Percentiles rank a stretch among this genome's conserved stretches.
Evolutionary conservation across 139 green algal genomes (phyloP).

Genomic region (Closterium sp.): DNA sequence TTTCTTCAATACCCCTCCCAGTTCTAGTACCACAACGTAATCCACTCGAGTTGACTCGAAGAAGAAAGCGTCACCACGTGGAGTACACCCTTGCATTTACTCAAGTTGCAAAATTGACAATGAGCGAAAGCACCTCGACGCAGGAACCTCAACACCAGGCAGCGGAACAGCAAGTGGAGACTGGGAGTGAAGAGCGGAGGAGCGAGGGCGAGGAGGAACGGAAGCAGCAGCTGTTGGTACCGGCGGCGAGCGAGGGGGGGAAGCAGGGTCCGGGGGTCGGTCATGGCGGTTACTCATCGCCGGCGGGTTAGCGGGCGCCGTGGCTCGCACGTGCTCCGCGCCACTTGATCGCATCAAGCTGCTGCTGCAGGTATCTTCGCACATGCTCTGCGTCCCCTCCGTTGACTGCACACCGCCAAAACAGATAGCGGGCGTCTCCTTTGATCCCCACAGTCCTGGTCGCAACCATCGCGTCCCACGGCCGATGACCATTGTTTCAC

Average conservation of each 20-base stretch:
- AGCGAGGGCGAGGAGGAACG: not conserved
- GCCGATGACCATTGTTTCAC: not conserved
- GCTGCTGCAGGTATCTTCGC: conserved; percentile 51
- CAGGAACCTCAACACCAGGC: not conserved
- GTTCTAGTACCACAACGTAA: not conserved
- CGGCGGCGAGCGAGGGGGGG: not conserved
- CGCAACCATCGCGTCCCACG: not conserved
- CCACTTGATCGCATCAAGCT: conserved; percentile 89
- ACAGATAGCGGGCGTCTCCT: not conserved
- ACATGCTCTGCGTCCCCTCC: not conserved
- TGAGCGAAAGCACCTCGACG: not conserved
- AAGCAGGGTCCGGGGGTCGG: not conserved
- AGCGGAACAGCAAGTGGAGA: not conserved
- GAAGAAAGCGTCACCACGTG: no score
- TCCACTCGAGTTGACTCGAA: not conserved
- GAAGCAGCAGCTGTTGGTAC: not conserved
- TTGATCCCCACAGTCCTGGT: not conserved
- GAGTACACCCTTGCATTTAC: no score
- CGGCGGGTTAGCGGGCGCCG: conserved; percentile 69
- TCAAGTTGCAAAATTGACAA: not conserved
- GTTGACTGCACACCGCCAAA: not conserved
- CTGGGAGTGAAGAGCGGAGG: not conserved
- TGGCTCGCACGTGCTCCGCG: conserved; percentile 68
- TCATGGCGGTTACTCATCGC: conserved; percentile 48
- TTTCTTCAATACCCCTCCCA: not conserved